Percentiles rank a stretch among this genome's conserved stretches.
These are phyloP conservation scores for maize (Zea mays) DNA, from an alignment of 176 grass and related monocot species.

Conservation along the genomic window DNA sequence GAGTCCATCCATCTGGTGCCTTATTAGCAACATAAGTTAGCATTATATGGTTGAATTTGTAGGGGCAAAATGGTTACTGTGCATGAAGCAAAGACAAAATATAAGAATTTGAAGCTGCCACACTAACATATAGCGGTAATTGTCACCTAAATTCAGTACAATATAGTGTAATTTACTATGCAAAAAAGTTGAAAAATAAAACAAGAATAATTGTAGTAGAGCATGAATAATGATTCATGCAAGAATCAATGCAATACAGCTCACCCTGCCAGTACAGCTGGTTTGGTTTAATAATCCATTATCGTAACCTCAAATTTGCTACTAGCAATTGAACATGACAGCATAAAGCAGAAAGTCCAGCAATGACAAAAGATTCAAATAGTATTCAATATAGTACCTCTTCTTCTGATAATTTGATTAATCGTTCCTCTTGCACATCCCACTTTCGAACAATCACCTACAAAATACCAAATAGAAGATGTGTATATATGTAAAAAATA, in stretches of 20 bases:
- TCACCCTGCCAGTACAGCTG: not conserved
- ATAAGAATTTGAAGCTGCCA: not conserved
- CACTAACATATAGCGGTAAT: not conserved
- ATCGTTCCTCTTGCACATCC: slow-evolving; percentile 63
- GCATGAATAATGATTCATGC: not conserved
- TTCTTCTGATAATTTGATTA: slow-evolving; percentile 74
- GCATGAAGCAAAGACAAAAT: not conserved
- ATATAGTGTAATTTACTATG: not conserved
- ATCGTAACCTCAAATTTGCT: not conserved
- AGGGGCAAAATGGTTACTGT: not conserved
- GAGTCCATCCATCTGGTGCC: not conserved
- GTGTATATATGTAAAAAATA: slow-evolving; percentile 3
- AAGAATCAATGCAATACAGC: not conserved
- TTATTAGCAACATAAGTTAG: not conserved
- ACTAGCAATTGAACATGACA: not conserved
- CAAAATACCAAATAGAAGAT: slow-evolving; percentile 6
- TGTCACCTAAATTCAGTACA: not conserved
- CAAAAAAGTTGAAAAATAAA: not conserved
- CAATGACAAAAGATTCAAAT: slow-evolving; percentile 10
- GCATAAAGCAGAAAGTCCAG: not conserved
- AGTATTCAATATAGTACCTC: slow-evolving; percentile 52
- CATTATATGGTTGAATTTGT: slow-evolving; percentile 4
- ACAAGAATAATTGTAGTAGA: not conserved
- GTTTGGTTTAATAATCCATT: not conserved
- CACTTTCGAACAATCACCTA: slow-evolving; percentile 83